These are phyloP conservation scores for Schizophyllum commune DNA, from an alignment of 1,284 basidiomycete genomes.

Conservation along the genomic window DNA sequence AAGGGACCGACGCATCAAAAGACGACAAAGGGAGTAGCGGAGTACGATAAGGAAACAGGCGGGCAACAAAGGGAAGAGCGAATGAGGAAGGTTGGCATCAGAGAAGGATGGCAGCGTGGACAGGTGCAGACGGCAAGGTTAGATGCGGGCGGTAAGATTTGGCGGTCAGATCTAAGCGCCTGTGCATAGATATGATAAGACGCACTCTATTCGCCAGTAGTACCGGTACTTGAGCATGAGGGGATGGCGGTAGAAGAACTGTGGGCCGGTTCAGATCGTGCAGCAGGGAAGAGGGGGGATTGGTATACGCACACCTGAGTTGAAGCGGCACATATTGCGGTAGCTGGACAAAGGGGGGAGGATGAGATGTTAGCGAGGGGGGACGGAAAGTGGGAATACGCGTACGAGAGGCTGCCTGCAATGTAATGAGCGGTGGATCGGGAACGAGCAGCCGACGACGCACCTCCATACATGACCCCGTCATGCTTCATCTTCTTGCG, in stretches of 20 bases:
- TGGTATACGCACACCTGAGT: conserved; percentile 48
- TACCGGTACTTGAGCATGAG: conserved; percentile 63
- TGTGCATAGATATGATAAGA: neutral
- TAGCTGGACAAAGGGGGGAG: conserved; percentile 17
- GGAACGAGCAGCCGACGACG: conserved; percentile 5
- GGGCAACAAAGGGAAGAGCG: neutral
- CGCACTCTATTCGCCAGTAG: conserved; percentile 61
- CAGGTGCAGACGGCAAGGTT: too few relatives aligned
- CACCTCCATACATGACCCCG: conserved; percentile 42
- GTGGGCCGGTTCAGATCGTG: neutral
- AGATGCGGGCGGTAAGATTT: too few relatives aligned
- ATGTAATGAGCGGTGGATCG: neutral
- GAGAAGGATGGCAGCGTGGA: too few relatives aligned
- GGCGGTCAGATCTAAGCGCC: too few relatives aligned
- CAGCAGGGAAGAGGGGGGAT: conserved; percentile 5
- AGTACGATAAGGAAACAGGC: neutral
- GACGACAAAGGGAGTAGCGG: neutral
- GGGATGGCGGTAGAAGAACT: conserved; percentile 63
- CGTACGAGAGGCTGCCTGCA: conserved; percentile 26
- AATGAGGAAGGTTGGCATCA: neutral
- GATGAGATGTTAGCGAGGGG: neutral
- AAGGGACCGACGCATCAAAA: neutral
- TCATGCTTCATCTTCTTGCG: conserved; percentile 52
- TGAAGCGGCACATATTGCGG: conserved; percentile 79
- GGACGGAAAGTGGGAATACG: neutral